Percentiles rank a stretch among this genome's conserved stretches.
These are phyloP conservation scores for Cadophora gregata DNA, from an alignment of 2,329 filamentous ascomycete species.

Conservation along the genomic window DNA sequence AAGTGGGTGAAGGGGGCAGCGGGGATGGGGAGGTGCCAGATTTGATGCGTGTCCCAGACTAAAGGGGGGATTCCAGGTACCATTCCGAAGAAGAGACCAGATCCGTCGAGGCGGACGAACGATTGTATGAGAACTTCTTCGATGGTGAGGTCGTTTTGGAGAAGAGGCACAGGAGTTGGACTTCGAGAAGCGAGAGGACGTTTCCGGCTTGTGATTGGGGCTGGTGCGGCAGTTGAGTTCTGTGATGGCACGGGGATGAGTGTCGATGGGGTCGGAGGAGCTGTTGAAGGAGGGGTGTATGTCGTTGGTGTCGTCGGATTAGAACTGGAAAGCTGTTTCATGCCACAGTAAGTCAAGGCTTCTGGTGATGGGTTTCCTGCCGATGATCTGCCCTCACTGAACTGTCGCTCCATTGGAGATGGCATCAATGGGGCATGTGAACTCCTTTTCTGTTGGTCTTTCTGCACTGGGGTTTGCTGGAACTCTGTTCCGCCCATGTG, in stretches of 20 bases:
- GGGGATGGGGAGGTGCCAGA: conserved; percentile 38
- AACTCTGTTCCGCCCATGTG: conserved; percentile 25
- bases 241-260: neutral
- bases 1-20: conserved; percentile 34
- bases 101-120: conserved; percentile 39
- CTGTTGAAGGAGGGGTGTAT: conserved; percentile 27
- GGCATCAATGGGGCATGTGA: neutral
- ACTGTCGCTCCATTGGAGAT: neutral
- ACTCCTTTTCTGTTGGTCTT: conserved; percentile 16
- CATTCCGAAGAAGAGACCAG: conserved; percentile 40
- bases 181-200: conserved; percentile 33
- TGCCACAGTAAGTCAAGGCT: neutral
- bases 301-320: conserved; percentile 24
- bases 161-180: conserved; percentile 30
- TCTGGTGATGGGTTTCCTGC: conserved; percentile 2
- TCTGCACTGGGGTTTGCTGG: conserved; percentile 13
- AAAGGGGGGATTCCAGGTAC: conserved; percentile 39
- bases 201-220: conserved; percentile 24
- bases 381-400: conserved; percentile 5
- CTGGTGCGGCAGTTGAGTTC: neutral
- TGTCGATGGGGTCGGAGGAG: conserved; percentile 23
- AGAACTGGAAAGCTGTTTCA: neutral
- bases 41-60: conserved; percentile 41
- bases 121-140: conserved; percentile 42
- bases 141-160: conserved; percentile 38